Conservation (phyloP, 352 stramenopile species). For the Phytophthora pseudosyringae region DNA sequence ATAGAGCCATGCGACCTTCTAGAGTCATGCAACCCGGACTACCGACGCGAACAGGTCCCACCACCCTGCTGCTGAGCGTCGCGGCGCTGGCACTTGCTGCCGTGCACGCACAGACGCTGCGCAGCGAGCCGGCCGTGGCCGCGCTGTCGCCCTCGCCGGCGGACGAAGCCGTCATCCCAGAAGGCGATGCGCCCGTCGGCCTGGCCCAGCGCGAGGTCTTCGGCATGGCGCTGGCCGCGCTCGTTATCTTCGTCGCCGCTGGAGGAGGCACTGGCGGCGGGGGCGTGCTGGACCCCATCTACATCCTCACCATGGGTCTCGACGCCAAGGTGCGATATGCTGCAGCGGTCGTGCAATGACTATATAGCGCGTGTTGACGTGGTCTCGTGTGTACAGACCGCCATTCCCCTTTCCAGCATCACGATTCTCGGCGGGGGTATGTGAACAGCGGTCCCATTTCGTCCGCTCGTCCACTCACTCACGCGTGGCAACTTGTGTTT, state of each 20-base stretch:
- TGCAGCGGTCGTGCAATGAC: no score
- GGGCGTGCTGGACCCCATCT: slow-evolving; percentile 96
- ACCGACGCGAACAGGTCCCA: neutral
- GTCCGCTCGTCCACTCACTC: neutral
- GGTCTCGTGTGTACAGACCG: slow-evolving; percentile 50
- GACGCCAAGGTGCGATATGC: slow-evolving; percentile 64
- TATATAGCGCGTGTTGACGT: neutral
- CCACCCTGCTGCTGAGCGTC: neutral
- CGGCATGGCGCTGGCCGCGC: slow-evolving; percentile 52
- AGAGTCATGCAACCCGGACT: slow-evolving; percentile 8
- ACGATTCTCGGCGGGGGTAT: slow-evolving; percentile 93
- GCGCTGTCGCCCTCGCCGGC: neutral
- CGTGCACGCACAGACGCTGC: slow-evolving; percentile 20
- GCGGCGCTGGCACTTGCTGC: neutral
- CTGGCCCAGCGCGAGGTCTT: slow-evolving; percentile 53
- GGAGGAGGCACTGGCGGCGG: slow-evolving; percentile 92
- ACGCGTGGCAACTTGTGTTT: neutral
- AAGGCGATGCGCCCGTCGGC: slow-evolving; percentile 17
- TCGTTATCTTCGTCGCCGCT: slow-evolving; percentile 89
- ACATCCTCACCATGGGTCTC: slow-evolving; percentile 95
- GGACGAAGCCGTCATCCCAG: slow-evolving; percentile 18
- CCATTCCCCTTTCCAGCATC: slow-evolving; percentile 96
- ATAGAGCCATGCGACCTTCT: neutral
- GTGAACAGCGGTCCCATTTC: neutral
- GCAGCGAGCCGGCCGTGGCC: slow-evolving; percentile 2